A percentile compares a stretch with the other conserved stretches of the same genome.
These are phyloP conservation scores for Fusarium sp. DNA, from an alignment of 2,329 filamentous ascomycete species.

Conservation along the genomic window DNA sequence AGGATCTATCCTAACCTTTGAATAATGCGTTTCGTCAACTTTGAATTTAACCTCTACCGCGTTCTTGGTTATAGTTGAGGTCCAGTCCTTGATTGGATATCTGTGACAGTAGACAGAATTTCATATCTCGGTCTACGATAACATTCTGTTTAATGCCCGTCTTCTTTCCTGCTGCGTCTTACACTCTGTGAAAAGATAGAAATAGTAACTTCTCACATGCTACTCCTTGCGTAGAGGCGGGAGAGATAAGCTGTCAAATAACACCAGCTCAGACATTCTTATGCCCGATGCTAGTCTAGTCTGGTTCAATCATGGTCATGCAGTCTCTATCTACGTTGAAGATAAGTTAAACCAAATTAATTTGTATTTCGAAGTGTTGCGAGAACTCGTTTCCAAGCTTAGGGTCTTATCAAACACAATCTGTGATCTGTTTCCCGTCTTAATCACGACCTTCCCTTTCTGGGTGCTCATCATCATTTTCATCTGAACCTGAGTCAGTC, in stretches of 20 bases:
- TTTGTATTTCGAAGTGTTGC: background rate
- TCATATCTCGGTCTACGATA: background rate
- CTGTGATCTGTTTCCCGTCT: background rate
- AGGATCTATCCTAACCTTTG: background rate
- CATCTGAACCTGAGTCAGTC: fast-evolving
- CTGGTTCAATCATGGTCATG: background rate
- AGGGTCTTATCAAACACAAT: fast-evolving
- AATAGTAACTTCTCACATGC: background rate
- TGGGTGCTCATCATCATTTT: background rate
- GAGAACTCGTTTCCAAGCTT: background rate
- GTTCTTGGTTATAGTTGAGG: too few relatives aligned
- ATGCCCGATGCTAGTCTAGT: background rate
- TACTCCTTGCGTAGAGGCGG: background rate
- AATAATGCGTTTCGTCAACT: background rate
- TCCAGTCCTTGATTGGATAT: too few relatives aligned
- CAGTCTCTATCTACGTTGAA: background rate
- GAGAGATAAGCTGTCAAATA: background rate
- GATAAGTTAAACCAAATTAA: background rate
- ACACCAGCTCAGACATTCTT: background rate
- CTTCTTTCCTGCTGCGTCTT: background rate
- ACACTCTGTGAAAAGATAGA: background rate
- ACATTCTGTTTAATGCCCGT: background rate
- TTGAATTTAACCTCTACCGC: background rate
- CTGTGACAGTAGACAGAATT: too few relatives aligned
- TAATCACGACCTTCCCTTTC: background rate